Evolutionary conservation across 306 rosid species (phyloP).

Genomic region (Acacia acuminata): DNA sequence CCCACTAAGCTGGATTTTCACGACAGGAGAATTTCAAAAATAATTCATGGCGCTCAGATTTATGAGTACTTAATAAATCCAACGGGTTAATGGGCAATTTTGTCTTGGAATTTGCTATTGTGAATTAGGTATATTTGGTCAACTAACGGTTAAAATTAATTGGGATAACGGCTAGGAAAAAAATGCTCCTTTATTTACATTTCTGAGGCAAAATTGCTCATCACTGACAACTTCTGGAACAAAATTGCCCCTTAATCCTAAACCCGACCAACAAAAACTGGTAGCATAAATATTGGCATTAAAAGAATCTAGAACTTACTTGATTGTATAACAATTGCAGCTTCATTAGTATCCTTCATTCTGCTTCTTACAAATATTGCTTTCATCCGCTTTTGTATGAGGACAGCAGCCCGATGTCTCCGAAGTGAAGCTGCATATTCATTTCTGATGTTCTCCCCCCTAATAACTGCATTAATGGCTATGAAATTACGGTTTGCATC

Average conservation of each 20-base stretch:
- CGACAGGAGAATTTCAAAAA: not conserved
- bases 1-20: not conserved
- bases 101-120: too few relatives aligned
- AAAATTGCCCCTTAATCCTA: not conserved
- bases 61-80: not conserved
- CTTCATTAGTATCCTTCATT: slow-evolving; percentile 49
- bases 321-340: slow-evolving; percentile 78
- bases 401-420: slow-evolving; percentile 76
- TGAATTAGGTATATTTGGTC: too few relatives aligned
- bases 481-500: slow-evolving; percentile 1
- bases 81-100: too few relatives aligned
- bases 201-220: too few relatives aligned
- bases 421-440: slow-evolving; percentile 56
- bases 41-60: slow-evolving; percentile 19
- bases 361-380: slow-evolving; percentile 49
- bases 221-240: too few relatives aligned
- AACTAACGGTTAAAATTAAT: too few relatives aligned
- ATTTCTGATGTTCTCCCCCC: slow-evolving; percentile 76
- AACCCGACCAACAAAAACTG: not conserved
- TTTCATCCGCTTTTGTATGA: slow-evolving; percentile 73
- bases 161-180: too few relatives aligned
- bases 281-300: slow-evolving; percentile 4
- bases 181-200: too few relatives aligned
- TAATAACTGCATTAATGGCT: slow-evolving; percentile 62
- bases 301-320: slow-evolving; percentile 41